Percentiles rank a stretch among this genome's conserved stretches.
phyloP scores from a whole-genome alignment of 2,329 filamentous ascomycete genomes.

The Colletotrichum falcatum region DNA sequence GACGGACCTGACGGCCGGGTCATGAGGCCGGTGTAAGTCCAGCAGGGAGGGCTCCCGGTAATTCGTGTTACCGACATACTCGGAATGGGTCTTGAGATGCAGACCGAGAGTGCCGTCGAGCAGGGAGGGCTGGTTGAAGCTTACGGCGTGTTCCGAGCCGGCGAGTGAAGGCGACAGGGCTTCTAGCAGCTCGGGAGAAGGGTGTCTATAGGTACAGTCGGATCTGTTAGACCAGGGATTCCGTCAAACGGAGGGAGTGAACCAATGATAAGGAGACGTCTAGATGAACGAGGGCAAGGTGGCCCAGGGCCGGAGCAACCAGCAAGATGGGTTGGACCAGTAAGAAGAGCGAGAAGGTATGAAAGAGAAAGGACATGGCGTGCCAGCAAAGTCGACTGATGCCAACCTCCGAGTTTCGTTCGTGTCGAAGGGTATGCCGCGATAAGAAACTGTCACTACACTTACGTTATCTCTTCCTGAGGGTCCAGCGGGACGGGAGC shows the following conservation, averaged over 20 bases:
- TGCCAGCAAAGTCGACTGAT: background rate
- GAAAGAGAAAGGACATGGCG: slow-evolving; percentile 24
- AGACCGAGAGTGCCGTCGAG: slow-evolving; percentile 63
- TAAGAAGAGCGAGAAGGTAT: slow-evolving; percentile 3
- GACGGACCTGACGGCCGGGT: slow-evolving; percentile 46
- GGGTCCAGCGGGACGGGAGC: slow-evolving; percentile 35
- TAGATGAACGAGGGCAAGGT: background rate
- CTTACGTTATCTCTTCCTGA: slow-evolving; percentile 41
- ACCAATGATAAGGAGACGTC: background rate
- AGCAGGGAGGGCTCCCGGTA: slow-evolving; percentile 69
- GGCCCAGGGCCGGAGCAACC: background rate
- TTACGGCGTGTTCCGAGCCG: slow-evolving; percentile 38
- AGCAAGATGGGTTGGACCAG: slow-evolving; percentile 4
- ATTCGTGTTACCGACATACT: slow-evolving; percentile 70
- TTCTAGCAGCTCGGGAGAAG: slow-evolving; percentile 41
- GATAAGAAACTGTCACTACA: slow-evolving; percentile 5
- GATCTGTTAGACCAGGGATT: slow-evolving; percentile 15
- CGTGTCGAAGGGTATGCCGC: background rate
- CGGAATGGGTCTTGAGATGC: slow-evolving; percentile 69
- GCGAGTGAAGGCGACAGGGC: slow-evolving; percentile 38
- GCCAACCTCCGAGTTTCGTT: background rate
- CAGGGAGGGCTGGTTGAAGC: slow-evolving; percentile 43
- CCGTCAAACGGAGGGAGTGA: background rate
- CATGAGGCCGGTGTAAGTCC: slow-evolving; percentile 66
- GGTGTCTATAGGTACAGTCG: slow-evolving; percentile 22